Conservation (phyloP, 2,329 filamentous ascomycete genomes). For the Metarhizium album region DNA sequence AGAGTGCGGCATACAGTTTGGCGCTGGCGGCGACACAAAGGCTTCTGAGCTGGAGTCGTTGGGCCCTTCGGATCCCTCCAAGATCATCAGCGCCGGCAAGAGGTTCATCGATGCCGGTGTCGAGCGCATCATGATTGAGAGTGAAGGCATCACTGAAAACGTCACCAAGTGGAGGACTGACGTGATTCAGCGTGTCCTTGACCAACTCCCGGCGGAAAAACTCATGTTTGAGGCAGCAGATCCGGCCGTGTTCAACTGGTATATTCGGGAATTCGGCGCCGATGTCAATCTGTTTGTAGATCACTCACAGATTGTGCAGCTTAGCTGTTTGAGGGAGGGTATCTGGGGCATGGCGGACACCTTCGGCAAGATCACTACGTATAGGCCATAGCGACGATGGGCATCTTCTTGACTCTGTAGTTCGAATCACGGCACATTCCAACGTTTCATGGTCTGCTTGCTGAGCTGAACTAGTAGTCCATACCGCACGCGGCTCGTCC, state of each 20-base stretch:
- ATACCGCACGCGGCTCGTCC: too few relatives aligned
- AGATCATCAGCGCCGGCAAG: conserved; percentile 32
- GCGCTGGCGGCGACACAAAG: conserved; percentile 41
- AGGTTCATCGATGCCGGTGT: conserved; percentile 40
- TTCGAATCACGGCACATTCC: neutral
- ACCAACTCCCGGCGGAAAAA: conserved; percentile 37
- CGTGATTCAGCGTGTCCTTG: conserved; percentile 40
- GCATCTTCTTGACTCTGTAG: too few relatives aligned
- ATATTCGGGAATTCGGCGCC: conserved; percentile 43
- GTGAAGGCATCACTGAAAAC: conserved; percentile 49
- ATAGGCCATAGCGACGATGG: neutral
- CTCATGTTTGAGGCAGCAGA: conserved; percentile 50
- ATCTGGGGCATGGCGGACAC: conserved; percentile 47
- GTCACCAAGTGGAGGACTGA: conserved; percentile 43
- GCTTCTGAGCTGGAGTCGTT: conserved; percentile 26
- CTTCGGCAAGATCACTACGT: conserved; percentile 25
- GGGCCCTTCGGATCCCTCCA: neutral
- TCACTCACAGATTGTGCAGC: conserved; percentile 46
- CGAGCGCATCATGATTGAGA: conserved; percentile 47
- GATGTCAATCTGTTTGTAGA: conserved; percentile 48
- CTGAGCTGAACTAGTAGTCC: too few relatives aligned
- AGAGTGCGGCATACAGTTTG: conserved; percentile 46
- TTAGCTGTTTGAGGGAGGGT: conserved; percentile 37
- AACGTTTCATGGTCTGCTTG: neutral
- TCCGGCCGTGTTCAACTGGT: conserved; percentile 45